phyloP scores from a whole-genome alignment of 192 early-diverging fungal genomes.

The Coemansia umbellata region DNA sequence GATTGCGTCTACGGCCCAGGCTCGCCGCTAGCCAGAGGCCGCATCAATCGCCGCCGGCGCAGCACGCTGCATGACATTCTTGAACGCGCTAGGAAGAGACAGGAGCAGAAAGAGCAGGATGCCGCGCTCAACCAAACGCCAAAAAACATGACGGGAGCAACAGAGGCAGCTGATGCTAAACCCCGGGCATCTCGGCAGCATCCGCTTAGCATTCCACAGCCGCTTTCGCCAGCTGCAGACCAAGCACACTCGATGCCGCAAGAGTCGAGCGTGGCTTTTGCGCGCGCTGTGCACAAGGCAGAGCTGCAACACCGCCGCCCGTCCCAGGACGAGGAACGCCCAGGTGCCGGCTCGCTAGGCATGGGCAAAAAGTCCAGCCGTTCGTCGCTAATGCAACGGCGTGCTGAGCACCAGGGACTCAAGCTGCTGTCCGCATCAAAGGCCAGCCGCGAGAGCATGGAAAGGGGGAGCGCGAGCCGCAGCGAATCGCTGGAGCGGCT shows the following conservation, averaged over 20 bases:
- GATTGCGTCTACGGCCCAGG: slow-evolving; percentile 17
- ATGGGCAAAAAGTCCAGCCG: slow-evolving; percentile 15
- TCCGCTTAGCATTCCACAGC: slow-evolving; percentile 3
- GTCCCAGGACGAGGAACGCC: slow-evolving; percentile 3
- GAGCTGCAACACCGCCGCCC: slow-evolving; percentile 42
- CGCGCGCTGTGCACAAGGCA: slow-evolving; percentile 38
- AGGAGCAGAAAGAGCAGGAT: slow-evolving; percentile 2
- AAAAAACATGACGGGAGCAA: no score
- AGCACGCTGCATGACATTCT: slow-evolving; percentile 45
- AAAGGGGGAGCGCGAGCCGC: slow-evolving; percentile 29
- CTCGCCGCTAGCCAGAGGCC: slow-evolving; percentile 28
- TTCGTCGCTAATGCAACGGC: slow-evolving; percentile 36
- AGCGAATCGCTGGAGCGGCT: slow-evolving; percentile 34
- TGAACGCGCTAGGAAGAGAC: slow-evolving; percentile 37
- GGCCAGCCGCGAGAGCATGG: slow-evolving; percentile 43
- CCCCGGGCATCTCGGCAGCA: neutral
- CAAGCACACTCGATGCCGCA: slow-evolving; percentile 20
- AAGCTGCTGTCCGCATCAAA: slow-evolving; percentile 11
- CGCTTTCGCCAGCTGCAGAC: slow-evolving; percentile 3
- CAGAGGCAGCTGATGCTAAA: neutral
- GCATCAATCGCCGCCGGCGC: slow-evolving; percentile 33
- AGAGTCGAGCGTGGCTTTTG: slow-evolving; percentile 9
- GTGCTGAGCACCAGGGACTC: slow-evolving; percentile 24
- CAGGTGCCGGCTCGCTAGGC: neutral
- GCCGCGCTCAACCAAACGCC: neutral